phyloP scores from a whole-genome alignment of 495 filamentous ascomycete genomes.

The Aspergillus kassunensis region DNA sequence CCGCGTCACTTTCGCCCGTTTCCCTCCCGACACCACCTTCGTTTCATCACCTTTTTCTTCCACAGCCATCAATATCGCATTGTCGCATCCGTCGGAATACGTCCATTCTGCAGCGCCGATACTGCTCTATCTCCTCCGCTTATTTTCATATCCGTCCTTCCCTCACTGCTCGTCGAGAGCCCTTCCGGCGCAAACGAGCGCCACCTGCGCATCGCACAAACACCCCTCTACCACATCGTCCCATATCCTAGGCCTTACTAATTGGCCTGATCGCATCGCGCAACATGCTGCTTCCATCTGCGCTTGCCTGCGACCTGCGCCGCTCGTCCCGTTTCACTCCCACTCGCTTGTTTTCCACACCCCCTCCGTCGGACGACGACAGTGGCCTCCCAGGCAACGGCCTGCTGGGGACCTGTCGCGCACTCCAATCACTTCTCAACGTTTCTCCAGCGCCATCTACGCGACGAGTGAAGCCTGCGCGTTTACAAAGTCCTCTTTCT shows the following conservation, averaged over 20 bases:
- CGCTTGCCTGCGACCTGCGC: conserved; percentile 64
- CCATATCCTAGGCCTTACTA: background rate
- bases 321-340: conserved; percentile 49
- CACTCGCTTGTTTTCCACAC: conserved; percentile 61
- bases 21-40: conserved; percentile 20
- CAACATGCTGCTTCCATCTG: conserved; percentile 68
- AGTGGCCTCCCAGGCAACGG: conserved; percentile 48
- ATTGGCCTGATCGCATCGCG: conserved; percentile 6
- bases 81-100: conserved; percentile 31
- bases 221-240: conserved; percentile 8
- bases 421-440: conserved; percentile 63
- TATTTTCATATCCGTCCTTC: conserved; percentile 20
- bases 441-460: conserved; percentile 36
- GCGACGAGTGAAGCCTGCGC: conserved; percentile 35
- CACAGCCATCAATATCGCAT: conserved; percentile 7
- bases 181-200: conserved; percentile 36
- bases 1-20: conserved; percentile 11
- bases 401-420: conserved; percentile 65
- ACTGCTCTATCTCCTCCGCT: conserved; percentile 8
- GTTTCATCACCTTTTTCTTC: conserved; percentile 15
- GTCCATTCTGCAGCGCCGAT: conserved; percentile 29
- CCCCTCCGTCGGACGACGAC: conserved; percentile 52
- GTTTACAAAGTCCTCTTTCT: conserved; percentile 48
- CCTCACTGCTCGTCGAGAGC: conserved; percentile 25
- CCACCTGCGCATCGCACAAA: conserved; percentile 26